Evolutionary conservation across 805 yeast genomes (phyloP), one percentile per base, ranked within the genome.

Genomic region (Wickerhamiella nectarea): DNA sequence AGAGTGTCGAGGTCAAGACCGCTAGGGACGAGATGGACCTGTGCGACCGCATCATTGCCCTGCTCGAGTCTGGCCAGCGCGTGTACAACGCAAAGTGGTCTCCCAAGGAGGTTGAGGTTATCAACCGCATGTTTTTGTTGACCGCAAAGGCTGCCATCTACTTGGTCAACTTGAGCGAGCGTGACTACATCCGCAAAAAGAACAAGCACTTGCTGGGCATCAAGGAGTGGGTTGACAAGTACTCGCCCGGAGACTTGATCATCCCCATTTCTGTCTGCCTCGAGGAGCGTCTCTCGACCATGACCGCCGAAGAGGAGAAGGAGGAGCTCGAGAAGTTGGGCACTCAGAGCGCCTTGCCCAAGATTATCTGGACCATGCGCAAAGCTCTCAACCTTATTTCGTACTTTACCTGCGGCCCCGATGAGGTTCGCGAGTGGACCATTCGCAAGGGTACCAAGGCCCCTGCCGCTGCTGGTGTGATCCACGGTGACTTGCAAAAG

Each of bases 91-190:
- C 78, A 54, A 69, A 68, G 52, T 91, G 98, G 98, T 69, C 82
- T 43, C 71, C 78, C 50, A 86, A 84, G 67, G 95, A 91, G 69
- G 89, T 91, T 46, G 96, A 85, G 64, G 69, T 75, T 44, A 80
- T 91, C 69, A 91, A 91, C 74, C 56, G 73, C 46, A 81, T 87
- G 81, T 74, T 75, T 56, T 72, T 91, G 57, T 72, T 91, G 58
- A 86, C 97, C 11, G 95, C 98, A 51, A 91, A 91, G 68, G 95
- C 97, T 51, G 74, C 91, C 56, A 86, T 93, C 56, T 87, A 83
- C 69, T 74, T 91, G 58, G 79, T 89, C 56, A 91, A 91, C 70
- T 73, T 85, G 59, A 79, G 85, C 48, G 95, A 86, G 71, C 75
- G 70, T 49, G 98, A 91, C 64, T 91, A 77, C 67, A 68, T 80